A percentile compares a stretch with the other conserved stretches of the same genome.
Evolutionary conservation across 1,139 yeast genomes (phyloP).

Genomic region (Pichia sp.): DNA sequence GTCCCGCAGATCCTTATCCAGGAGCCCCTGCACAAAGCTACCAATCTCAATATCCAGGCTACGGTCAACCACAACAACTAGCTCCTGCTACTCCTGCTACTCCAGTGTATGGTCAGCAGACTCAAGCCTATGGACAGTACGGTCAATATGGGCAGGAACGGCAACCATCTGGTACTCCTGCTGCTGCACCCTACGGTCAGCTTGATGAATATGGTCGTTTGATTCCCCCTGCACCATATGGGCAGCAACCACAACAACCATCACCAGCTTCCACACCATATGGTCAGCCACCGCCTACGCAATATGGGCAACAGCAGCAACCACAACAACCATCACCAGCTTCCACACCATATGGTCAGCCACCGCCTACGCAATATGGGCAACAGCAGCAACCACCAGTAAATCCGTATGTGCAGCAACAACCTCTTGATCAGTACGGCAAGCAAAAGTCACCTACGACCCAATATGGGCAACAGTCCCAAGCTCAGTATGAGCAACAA

Average conservation of each 20-base stretch:
- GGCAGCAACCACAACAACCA: conserved; percentile 4
- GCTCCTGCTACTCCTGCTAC: conserved; percentile 9
- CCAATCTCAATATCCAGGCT: conserved; percentile 5
- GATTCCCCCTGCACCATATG: not conserved
- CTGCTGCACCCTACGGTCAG: too few relatives aligned
- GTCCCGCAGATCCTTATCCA: not conserved
- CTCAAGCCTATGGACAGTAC: not conserved
- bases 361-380: not conserved
- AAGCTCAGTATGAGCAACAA: conserved; percentile 10
- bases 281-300: too few relatives aligned
- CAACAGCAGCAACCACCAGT: conserved; percentile 8
- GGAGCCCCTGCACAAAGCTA: not conserved
- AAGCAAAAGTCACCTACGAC: conserved; percentile 8
- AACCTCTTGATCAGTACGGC: not conserved
- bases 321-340: conserved; percentile 12
- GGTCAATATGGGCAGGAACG: too few relatives aligned
- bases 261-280: too few relatives aligned
- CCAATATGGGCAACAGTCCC: conserved; percentile 9
- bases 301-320: conserved; percentile 2
- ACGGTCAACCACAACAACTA: conserved; percentile 1
- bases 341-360: conserved; percentile 9
- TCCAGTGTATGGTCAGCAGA: conserved; percentile 1
- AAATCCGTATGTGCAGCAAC: conserved; percentile 10
- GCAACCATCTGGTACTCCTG: too few relatives aligned
- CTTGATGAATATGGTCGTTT: too few relatives aligned